Evolutionary conservation across 345 rosid species (phyloP).

Genomic region (Arabis hirsuta): DNA sequence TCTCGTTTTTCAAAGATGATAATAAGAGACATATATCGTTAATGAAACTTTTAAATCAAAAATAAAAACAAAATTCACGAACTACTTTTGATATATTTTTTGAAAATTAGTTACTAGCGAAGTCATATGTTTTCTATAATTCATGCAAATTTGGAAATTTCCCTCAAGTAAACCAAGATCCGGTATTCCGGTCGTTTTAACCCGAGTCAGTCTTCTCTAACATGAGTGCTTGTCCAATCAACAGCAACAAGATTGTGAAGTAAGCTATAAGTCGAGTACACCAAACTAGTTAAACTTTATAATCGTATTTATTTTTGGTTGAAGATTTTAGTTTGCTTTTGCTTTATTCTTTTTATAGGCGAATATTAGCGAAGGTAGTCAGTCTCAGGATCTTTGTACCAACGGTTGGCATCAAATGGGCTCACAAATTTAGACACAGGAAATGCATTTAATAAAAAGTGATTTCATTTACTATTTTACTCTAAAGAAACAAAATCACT

Average conservation of each 20-base stretch:
- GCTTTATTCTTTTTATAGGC: slow-evolving; percentile 39
- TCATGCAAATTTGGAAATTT: not conserved
- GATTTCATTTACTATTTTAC: slow-evolving; percentile 16
- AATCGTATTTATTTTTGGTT: slow-evolving; percentile 11
- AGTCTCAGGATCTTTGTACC: slow-evolving; percentile 40
- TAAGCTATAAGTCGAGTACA: slow-evolving; percentile 38
- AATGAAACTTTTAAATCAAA: too few relatives aligned
- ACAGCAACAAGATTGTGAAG: slow-evolving; percentile 35
- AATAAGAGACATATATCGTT: not conserved
- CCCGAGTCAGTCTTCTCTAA: slow-evolving; percentile 9
- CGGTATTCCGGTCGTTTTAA: not conserved
- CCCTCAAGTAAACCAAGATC: not conserved
- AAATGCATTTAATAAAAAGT: slow-evolving; percentile 33
- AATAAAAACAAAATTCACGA: not conserved
- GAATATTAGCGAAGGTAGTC: slow-evolving; percentile 39
- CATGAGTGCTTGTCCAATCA: slow-evolving; percentile 43
- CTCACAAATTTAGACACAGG: slow-evolving; percentile 36
- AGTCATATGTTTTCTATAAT: not conserved
- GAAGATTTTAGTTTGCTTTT: slow-evolving; percentile 35
- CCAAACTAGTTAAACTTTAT: slow-evolving; percentile 35
- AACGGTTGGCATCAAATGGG: slow-evolving; percentile 42
- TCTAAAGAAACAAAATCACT: not conserved
- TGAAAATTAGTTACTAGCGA: too few relatives aligned
- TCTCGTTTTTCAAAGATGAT: not conserved
- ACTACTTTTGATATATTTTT: not conserved